These are phyloP conservation scores for Lentinula edodes DNA, from an alignment of 768 basidiomycete species.

Conservation along the genomic window DNA sequence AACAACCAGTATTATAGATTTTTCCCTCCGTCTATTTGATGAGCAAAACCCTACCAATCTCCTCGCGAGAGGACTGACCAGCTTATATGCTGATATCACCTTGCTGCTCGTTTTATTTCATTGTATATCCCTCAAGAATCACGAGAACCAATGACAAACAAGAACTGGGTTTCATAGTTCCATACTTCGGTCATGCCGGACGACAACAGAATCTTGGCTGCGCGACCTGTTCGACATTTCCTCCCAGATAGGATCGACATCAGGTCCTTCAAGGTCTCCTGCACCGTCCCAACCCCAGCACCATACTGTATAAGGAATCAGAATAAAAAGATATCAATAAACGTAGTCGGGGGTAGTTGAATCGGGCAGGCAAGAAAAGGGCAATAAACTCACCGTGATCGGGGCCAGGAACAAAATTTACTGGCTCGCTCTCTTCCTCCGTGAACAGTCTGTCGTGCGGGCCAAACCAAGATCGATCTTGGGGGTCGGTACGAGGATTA, in stretches of 20 bases:
- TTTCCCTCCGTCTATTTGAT: too few species aligned
- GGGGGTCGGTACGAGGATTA: slow-evolving; percentile 93
- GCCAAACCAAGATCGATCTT: slow-evolving; percentile 97
- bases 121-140: too few species aligned
- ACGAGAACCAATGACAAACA: too few species aligned
- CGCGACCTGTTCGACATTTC: slow-evolving; percentile 63
- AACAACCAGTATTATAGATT: too few species aligned
- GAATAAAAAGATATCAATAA: background rate
- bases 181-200: slow-evolving; percentile 63
- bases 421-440: slow-evolving; percentile 73
- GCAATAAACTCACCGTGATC: slow-evolving; percentile 55
- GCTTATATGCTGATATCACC: too few species aligned
- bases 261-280: slow-evolving; percentile 94
- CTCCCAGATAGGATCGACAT: slow-evolving; percentile 98
- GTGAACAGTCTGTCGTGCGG: slow-evolving; percentile 95
- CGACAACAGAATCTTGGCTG: slow-evolving; percentile 49
- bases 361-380: background rate
- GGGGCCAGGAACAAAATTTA: slow-evolving; percentile 79
- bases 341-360: background rate
- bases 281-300: slow-evolving; percentile 99
- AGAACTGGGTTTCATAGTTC: background rate
- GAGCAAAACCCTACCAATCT: too few species aligned
- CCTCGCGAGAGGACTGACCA: too few species aligned
- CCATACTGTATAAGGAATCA: slow-evolving; percentile 61
- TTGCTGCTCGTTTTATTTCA: too few species aligned